A percentile compares a stretch with the other conserved stretches of the same genome.
Evolutionary conservation across 2,329 filamentous ascomycete genomes (phyloP).

Genomic region (Aciculosporium take): DNA sequence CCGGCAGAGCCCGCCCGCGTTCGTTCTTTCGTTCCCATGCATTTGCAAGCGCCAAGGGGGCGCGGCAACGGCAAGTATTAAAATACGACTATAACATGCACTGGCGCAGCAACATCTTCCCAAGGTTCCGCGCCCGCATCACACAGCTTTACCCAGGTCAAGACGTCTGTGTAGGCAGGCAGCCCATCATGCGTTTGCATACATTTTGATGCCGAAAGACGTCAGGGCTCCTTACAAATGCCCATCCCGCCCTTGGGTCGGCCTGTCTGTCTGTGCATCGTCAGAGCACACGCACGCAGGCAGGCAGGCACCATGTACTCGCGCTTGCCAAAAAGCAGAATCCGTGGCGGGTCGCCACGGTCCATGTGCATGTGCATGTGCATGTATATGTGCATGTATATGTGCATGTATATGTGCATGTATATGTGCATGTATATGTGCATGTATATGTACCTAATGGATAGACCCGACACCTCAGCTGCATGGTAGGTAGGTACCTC

Average conservation of each 20-base stretch:
- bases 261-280: neutral
- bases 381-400: neutral
- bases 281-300: too few species aligned
- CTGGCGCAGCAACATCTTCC: neutral
- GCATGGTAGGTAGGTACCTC: too few species aligned
- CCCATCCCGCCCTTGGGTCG: neutral
- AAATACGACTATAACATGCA: neutral
- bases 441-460: too few species aligned
- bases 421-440: too few species aligned
- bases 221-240: neutral
- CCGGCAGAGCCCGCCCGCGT: too few species aligned
- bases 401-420: too few species aligned
- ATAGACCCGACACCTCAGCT: too few species aligned
- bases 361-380: neutral
- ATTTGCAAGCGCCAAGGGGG: too few species aligned
- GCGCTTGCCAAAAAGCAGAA: neutral
- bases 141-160: fast-evolving
- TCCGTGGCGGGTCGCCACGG: neutral
- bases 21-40: too few species aligned
- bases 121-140: neutral
- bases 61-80: too few species aligned
- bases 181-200: too few species aligned
- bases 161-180: too few species aligned
- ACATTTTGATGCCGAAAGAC: neutral
- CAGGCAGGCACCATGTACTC: neutral